Evolutionary conservation across 2,329 filamentous ascomycete genomes (phyloP).

Genomic region (Erysiphe neolycopersici): DNA sequence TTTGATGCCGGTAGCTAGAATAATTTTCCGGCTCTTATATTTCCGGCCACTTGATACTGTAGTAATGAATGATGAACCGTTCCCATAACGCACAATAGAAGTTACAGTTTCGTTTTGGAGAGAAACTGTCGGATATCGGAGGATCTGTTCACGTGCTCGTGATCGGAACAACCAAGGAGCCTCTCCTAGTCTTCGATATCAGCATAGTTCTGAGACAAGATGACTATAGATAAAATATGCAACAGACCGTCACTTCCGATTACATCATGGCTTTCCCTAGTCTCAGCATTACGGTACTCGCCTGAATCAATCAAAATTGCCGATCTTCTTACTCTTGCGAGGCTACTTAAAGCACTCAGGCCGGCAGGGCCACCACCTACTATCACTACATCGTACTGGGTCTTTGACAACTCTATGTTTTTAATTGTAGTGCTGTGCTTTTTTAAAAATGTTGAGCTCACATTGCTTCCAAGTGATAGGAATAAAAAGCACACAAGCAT

Average conservation of each 20-base stretch:
- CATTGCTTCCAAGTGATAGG: too few species aligned
- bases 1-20: background rate
- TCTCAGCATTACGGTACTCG: background rate
- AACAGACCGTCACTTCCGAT: background rate
- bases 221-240: background rate
- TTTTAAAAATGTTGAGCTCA: too few species aligned
- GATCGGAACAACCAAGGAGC: background rate
- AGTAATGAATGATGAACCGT: background rate
- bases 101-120: background rate
- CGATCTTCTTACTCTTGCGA: background rate
- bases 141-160: background rate
- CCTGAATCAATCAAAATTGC: background rate
- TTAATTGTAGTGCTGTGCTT: too few species aligned
- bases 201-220: background rate
- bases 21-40: background rate
- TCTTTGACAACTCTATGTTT: background rate
- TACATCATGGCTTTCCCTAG: background rate
- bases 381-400: background rate
- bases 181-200: background rate
- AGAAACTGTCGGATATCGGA: background rate
- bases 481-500: too few species aligned
- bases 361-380: background rate
- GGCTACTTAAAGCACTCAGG: background rate
- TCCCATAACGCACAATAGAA: background rate
- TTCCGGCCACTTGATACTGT: background rate